Base-by-base conservation (phyloP, 179 eudicot species). In the Camellia oleifera region DNA sequence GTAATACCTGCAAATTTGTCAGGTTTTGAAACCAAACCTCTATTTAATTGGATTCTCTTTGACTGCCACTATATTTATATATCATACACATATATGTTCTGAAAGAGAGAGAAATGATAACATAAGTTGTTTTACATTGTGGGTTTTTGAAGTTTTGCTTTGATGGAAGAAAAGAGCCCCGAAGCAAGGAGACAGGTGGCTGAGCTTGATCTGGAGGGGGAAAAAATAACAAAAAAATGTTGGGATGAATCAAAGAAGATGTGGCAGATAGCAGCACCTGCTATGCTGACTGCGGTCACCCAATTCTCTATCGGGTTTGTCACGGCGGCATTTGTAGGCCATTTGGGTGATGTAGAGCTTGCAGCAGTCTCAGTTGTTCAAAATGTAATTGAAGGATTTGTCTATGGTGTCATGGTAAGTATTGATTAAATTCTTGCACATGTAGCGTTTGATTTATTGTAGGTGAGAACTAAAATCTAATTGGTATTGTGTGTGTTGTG, bases 351-450 rank as follows among this genome's bases (percentile, higher is more conserved):
- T 40, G 26, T 89, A 45, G 89, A 92, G 65, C 89, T 92, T 15
- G 94, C 92, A 48, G 92, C 94, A 32, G 89, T 92, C 61, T 89
- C 97, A 12, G 77, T 89, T n/a, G 94, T 89, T 48, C 91, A 92
- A 72, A 91, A 89, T 63, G 91, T 92, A 17, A 67, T 89, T 57
- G 90, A 87, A 81, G 92, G 89, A 71, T 87, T 92, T 66, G 89
- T 83, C 0, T 90, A 79, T 63, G 94, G 94, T 4, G 68, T 88
- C 72, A 90, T 90, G 96, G 97, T 92, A 84, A 69, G 80, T 72
- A 45, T 54, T 69, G 26, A 46, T 44, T 48, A 68, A 15, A 15
- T 44, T 15, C 52, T 32, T 32, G 40, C 40, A 32, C 2, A 32
- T 32, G 40, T 32, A 32, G 40, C 2, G 40, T 32, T 32, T 32